Evolutionary conservation across 192 early-diverging fungal species (phyloP), one percentile per base, ranked within the genome.

Genomic region (Pilaira anomala): DNA sequence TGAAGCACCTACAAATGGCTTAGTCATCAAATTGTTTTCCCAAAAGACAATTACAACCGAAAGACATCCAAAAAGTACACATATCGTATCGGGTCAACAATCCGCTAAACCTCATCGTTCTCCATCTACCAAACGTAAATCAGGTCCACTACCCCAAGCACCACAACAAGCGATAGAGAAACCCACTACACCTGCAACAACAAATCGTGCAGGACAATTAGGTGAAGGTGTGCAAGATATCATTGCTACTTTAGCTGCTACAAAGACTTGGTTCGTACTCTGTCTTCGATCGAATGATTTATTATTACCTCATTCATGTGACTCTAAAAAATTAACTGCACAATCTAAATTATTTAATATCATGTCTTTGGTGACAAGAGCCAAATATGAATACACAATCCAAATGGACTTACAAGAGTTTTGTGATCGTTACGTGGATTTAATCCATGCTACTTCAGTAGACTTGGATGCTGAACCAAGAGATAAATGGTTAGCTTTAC

Each of bases 41-140:
- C 89, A 93, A 52, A 80, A 80, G 44, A 78, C 81, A 22, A 75
- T 93, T 22, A 80, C 87, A 42, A 87, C 86, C 12, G 85, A 92
- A 68, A 82, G 82, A 26, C 91, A 93, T 63, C 93, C 91, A 18
- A 65, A 56, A 7, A 65, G 51, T 29, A 41, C 39, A 48, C 24
- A 46, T 18, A 86, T 93, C 49, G 88, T 93, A 24, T 80, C 86
- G 3, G 91, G 88, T 1, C 87, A 93, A 76, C 85, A 88, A 74
- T 76, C 79, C 4, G 76, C 80, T 54, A 85, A 87, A 66, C 87
- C 90, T 7, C 79, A 76, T 52, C 83, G 88, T 7, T 72, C 85
- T 13, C 88, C 91, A 7, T 81, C 80, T 33, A 81, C 78, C 68
- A 69, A 76, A 26, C 71, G 76, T 18, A 69, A 62, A 29, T 44